Conservation (phyloP, 2,329 filamentous ascomycete species). For the Claviceps sp. region DNA sequence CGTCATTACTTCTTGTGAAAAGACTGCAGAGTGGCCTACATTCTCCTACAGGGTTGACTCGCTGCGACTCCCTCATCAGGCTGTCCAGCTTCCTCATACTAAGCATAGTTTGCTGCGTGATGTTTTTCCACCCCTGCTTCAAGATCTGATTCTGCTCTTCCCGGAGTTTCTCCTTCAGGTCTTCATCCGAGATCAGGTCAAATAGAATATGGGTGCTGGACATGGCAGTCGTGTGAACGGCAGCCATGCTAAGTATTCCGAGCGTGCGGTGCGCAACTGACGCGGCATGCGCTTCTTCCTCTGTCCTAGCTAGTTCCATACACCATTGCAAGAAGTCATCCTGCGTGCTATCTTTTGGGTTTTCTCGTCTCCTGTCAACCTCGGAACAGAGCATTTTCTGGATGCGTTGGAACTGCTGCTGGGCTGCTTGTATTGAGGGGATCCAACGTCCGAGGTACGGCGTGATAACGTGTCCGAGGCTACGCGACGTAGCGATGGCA, state of each 20-base stretch:
- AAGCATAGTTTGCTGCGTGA: slow-evolving; percentile 9
- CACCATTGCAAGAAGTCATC: slow-evolving; percentile 10
- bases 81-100: slow-evolving; percentile 11
- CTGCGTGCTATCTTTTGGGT: slow-evolving; percentile 5
- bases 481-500: slow-evolving; percentile 7
- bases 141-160: slow-evolving; percentile 6
- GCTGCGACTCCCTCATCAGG: slow-evolving; percentile 11
- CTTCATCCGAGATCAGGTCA: slow-evolving; percentile 4
- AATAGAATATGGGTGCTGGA: slow-evolving; percentile 9
- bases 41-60: slow-evolving; percentile 9
- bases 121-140: slow-evolving; percentile 3
- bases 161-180: slow-evolving; percentile 1
- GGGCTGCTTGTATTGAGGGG: slow-evolving; percentile 4
- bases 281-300: slow-evolving; percentile 5
- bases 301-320: slow-evolving; percentile 7
- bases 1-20: not conserved
- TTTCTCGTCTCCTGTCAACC: no score
- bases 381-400: not conserved
- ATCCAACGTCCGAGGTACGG: slow-evolving; percentile 1
- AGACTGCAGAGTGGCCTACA: slow-evolving; percentile 1
- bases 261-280: slow-evolving; percentile 7
- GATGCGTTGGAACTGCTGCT: slow-evolving; percentile 6
- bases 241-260: slow-evolving; percentile 9
- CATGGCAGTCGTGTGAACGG: slow-evolving; percentile 11
- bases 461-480: slow-evolving; percentile 3